Percentiles rank a stretch among this genome's conserved stretches.
Evolutionary conservation across 805 yeast genomes (phyloP).

Genomic region (Wickerhamiella sorbophila): DNA sequence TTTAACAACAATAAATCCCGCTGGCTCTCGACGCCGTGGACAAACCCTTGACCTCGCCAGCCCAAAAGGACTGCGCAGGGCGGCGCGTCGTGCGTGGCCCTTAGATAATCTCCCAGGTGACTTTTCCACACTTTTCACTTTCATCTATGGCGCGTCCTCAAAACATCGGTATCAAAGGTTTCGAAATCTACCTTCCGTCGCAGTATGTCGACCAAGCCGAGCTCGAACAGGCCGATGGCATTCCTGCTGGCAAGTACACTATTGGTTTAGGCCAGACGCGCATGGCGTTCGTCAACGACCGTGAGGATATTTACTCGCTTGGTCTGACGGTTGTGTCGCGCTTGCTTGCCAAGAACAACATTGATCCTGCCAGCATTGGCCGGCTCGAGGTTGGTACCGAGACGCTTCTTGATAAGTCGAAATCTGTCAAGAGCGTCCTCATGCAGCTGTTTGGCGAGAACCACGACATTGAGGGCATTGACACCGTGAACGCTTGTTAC

Average conservation of each 20-base stretch:
- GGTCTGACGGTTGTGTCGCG: slow-evolving; percentile 74
- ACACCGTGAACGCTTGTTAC: slow-evolving; percentile 92
- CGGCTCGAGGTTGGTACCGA: slow-evolving; percentile 98
- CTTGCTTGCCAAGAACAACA: slow-evolving; percentile 63
- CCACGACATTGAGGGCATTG: slow-evolving; percentile 88
- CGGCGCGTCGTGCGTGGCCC: neutral
- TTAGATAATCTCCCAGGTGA: neutral
- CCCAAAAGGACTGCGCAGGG: neutral
- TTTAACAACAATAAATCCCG: too few species aligned
- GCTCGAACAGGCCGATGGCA: slow-evolving; percentile 70
- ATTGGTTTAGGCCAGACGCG: slow-evolving; percentile 97
- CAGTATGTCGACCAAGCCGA: slow-evolving; percentile 75
- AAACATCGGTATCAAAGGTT: slow-evolving; percentile 93
- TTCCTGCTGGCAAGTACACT: slow-evolving; percentile 90
- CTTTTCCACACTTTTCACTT: neutral
- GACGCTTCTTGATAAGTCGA: slow-evolving; percentile 90
- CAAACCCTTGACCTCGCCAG: too few species aligned
- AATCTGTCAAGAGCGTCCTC: slow-evolving; percentile 87
- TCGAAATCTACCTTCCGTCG: slow-evolving; percentile 81
- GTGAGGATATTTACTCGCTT: slow-evolving; percentile 94
- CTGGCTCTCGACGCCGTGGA: too few species aligned
- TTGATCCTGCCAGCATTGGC: slow-evolving; percentile 73
- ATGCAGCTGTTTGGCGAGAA: slow-evolving; percentile 88
- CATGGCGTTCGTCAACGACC: slow-evolving; percentile 93
- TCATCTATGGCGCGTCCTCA: slow-evolving; percentile 33